Base-by-base conservation (phyloP, 768 basidiomycete genomes). In the Rhodosporidiobolus sp. region DNA sequence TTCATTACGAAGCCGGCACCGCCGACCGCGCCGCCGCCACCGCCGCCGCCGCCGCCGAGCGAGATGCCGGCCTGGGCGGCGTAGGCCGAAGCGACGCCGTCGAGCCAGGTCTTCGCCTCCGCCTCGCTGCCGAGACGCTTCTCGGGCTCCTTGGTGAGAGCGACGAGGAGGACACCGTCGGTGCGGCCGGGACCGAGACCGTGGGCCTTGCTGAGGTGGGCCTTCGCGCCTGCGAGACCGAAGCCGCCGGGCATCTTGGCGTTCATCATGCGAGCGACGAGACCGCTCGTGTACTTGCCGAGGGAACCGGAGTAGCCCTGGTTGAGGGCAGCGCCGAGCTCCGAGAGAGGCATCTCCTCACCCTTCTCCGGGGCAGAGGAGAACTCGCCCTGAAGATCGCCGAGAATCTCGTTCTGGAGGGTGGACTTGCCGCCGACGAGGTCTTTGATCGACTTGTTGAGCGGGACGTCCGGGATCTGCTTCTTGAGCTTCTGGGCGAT, bases 401-500 rank as follows among this genome's bases (percentile, higher is more conserved):
- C 95, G 54, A 99, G 84, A 72, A 99, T 97, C 81, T 99, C 96
- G 80, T 99, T 99, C 83, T 98, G 96, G 69, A 99, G 85, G 1
- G 96, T 99, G 20, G 95, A 98, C 83, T 99, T 99, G 76, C 95
- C 96, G 38, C 93, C 93, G 57, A 96, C 94, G 63, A 99, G 89
- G 78, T 99, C 96, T 82, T 99, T 98, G 85, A 99, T 94, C 2
- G 92, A 90, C 82, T 99, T 99, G 70, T 87, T 86, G 9, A 93
- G 83, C 9, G 94, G 91, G 69, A 98, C 85, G 78, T 98, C 96
- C 63, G 89, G 87, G 45, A 93, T 85, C 65, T 84, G 86, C 85
- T 99, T 99, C 88, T 99, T 99, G 79, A 99, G 83, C 83, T 99
- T 99, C 84, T 99, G 96, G 0, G 95, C 93, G 69, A 99, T 90